Evolutionary conservation across 805 yeast species (phyloP).

Genomic region (Priceomyces carsonii): DNA sequence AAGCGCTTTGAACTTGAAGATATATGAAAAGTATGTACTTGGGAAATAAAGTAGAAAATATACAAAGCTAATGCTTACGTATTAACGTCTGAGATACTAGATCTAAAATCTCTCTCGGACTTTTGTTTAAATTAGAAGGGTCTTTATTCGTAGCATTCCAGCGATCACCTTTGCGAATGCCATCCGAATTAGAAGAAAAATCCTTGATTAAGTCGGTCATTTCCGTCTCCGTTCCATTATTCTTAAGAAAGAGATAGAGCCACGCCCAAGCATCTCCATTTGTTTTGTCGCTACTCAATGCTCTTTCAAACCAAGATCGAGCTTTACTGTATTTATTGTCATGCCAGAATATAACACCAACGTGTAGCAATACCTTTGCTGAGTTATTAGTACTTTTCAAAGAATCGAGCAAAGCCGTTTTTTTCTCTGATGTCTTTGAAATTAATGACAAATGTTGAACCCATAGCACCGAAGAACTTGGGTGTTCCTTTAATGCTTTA

Average conservation of each 20-base stretch:
- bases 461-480: conserved; percentile 67
- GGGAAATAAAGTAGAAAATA: conserved; percentile 8
- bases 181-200: conserved; percentile 38
- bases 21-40: conserved; percentile 48
- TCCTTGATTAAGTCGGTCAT: conserved; percentile 30
- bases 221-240: conserved; percentile 40
- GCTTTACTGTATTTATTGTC: conserved; percentile 67
- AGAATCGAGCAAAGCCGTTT: conserved; percentile 68
- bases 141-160: conserved; percentile 59
- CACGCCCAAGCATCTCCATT: conserved; percentile 82
- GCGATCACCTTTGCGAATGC: conserved; percentile 59
- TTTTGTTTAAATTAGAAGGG: conserved; percentile 45
- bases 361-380: conserved; percentile 55
- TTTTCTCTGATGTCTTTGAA: conserved; percentile 50
- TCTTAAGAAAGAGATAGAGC: conserved; percentile 48
- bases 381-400: conserved; percentile 64
- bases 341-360: conserved; percentile 68
- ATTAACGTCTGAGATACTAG: conserved; percentile 21
- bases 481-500: conserved; percentile 59
- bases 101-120: conserved; percentile 41
- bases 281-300: conserved; percentile 52
- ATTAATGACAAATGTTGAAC: conserved; percentile 51
- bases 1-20: conserved; percentile 68
- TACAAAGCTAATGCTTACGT: too few relatives aligned
- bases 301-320: conserved; percentile 71